These are phyloP conservation scores for Stachybotrys chlorohalonatus DNA, from an alignment of 2,329 filamentous ascomycete species.

Conservation along the genomic window DNA sequence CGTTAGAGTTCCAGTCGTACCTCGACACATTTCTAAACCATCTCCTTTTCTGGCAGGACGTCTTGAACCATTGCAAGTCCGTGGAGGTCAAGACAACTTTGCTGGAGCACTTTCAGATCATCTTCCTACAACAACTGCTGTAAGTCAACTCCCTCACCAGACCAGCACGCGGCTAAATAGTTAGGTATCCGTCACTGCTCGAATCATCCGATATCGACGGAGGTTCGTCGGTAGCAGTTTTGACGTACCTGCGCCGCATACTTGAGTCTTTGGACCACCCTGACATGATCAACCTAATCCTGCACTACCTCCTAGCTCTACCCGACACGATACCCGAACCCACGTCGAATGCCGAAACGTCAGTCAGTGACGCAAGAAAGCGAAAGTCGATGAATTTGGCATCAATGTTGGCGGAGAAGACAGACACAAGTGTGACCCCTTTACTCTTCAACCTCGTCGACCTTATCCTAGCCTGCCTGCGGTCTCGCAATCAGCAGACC, in stretches of 20 bases:
- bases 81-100: conserved; percentile 86
- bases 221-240: conserved; percentile 88
- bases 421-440: conserved; percentile 67
- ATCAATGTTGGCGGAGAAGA: conserved; percentile 66
- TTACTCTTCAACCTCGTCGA: conserved; percentile 90
- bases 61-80: conserved; percentile 89
- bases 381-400: conserved; percentile 85
- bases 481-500: conserved; percentile 79
- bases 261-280: conserved; percentile 87
- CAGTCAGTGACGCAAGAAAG: conserved; percentile 62
- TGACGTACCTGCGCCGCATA: conserved; percentile 87
- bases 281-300: conserved; percentile 86
- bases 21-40: conserved; percentile 92
- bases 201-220: conserved; percentile 97
- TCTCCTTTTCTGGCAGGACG: conserved; percentile 95
- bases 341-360: conserved; percentile 32
- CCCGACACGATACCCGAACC: conserved; percentile 42
- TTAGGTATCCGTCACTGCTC: conserved; percentile 83
- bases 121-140: conserved; percentile 91
- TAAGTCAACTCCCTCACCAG: conserved; percentile 32
- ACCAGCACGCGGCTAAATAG: background rate
- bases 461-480: conserved; percentile 75
- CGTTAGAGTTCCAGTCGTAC: conserved; percentile 70
- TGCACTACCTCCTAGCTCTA: conserved; percentile 83
- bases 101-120: conserved; percentile 91